Evolutionary conservation across 192 early-diverging fungal species (phyloP), one percentile per base, ranked within the genome.

Genomic region (Podila minutissima): DNA sequence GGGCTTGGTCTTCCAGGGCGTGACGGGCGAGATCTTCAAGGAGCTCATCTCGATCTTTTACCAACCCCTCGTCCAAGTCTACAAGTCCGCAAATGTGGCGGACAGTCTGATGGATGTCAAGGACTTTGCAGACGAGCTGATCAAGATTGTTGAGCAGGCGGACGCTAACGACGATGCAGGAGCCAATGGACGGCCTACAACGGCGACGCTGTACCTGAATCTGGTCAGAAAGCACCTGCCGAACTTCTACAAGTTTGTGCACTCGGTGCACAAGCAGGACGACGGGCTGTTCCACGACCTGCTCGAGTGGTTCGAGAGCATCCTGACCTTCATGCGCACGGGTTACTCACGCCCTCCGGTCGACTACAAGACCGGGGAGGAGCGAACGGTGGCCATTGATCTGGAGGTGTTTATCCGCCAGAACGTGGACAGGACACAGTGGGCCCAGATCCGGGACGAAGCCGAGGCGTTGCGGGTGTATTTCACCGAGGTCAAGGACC

Each of bases 171-270:
- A 61, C 8, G 68, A 58, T 62, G 49, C 33, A 19, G 63, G 35
- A 31, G 72, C 79, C 50, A 64, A 55, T 15, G 63, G 71, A 1
- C 50, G 20, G n/a, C 59, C 57, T 1, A 60, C 64, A 12, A 41
- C 62, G 2, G 59, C 67, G 4, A 64, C 28, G 24, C 62, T 64
- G 50, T 73, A 83, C 84, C 19, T 81, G 82, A 66, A 73, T 19
- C 72, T 90, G 15, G 86, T 86, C 9, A 60, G 83, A 29, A 76
- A 82, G 51, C 89, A 90, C 62, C 72, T 87, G 15, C 82, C 77
- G 15, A 71, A 68, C n/a, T 90, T 90, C 58, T 90, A 90, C 57
- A 66, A 65, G 20, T 90, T 88, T 79, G 87, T 90, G 11, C 86
- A 90, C 48, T 79, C 82, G 26, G 84, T 90, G 22, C 83, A 90